phyloP scores from a whole-genome alignment of 1,139 yeast species.

The Hanseniaspora gamundiae region DNA sequence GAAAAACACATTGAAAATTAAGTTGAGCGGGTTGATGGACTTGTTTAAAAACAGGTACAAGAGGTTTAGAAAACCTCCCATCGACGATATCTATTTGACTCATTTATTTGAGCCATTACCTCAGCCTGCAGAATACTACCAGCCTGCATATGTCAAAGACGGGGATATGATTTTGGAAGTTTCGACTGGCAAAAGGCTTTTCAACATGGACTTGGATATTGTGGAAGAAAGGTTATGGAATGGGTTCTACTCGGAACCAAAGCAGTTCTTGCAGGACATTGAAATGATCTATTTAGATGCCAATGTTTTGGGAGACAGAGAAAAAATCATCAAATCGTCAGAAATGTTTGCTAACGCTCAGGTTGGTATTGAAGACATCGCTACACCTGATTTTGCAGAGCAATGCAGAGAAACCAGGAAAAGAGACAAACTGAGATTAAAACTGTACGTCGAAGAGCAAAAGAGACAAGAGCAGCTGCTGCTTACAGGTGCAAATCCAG shows the following conservation, averaged over 20 bases:
- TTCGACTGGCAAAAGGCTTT: conserved; percentile 56
- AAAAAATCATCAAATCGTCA: conserved; percentile 73
- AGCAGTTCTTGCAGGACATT: conserved; percentile 74
- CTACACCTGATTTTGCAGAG: conserved; percentile 54
- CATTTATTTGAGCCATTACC: conserved; percentile 61
- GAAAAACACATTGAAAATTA: conserved; percentile 74
- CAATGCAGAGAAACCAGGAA: conserved; percentile 67
- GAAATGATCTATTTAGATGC: conserved; percentile 78
- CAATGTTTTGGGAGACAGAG: conserved; percentile 65
- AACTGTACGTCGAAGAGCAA: conserved; percentile 19
- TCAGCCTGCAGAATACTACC: conserved; percentile 22
- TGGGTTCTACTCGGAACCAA: conserved; percentile 88
- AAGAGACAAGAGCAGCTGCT: conserved; percentile 7
- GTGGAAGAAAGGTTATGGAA: conserved; percentile 95
- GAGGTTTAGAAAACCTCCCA: conserved; percentile 78
- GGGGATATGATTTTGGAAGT: conserved; percentile 76
- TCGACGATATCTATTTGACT: conserved; percentile 61
- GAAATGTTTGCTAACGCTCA: conserved; percentile 96
- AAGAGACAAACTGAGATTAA: conserved; percentile 52
- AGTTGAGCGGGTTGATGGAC: conserved; percentile 81
- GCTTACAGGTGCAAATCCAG: conserved; percentile 9
- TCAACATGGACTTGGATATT: conserved; percentile 87
- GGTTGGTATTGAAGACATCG: conserved; percentile 86
- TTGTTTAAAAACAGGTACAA: conserved; percentile 76
- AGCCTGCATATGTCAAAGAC: conserved; percentile 41